Evolutionary conservation across 139 green algal species (phyloP).

Genomic region (Chlorella sp.): DNA sequence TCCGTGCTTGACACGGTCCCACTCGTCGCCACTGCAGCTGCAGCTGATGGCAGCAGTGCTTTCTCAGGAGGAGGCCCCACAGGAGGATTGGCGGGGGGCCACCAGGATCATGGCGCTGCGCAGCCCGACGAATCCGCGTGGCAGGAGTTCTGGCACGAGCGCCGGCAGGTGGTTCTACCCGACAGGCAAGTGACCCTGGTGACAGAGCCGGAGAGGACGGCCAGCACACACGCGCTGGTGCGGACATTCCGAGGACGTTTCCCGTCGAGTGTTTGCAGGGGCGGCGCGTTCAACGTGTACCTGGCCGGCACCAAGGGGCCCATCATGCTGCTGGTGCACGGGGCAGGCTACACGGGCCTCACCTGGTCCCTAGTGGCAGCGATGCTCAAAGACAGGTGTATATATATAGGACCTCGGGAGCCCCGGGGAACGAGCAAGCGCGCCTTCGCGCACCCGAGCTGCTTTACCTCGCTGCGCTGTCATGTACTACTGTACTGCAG

Average conservation of each 20-base stretch:
- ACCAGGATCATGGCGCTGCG: not conserved
- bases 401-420: too few species aligned
- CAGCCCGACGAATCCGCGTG: conserved; percentile 5
- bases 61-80: not conserved
- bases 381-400: conserved; percentile 59
- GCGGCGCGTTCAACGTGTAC: conserved; percentile 64
- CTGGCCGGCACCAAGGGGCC: conserved; percentile 46
- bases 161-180: conserved; percentile 11
- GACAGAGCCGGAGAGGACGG: not conserved
- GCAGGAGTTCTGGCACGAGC: conserved; percentile 29
- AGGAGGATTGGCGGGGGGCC: not conserved
- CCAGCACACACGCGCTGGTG: not conserved
- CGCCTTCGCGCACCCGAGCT: too few species aligned
- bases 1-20: not conserved
- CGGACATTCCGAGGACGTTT: not conserved
- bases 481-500: conserved; percentile 22
- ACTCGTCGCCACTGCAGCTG: too few species aligned
- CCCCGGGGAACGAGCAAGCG: too few species aligned
- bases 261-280: conserved; percentile 16
- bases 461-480: too few species aligned
- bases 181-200: not conserved
- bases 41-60: not conserved
- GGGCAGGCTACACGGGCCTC: conserved; percentile 79
- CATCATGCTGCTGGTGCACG: conserved; percentile 74
- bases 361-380: conserved; percentile 76